Evolutionary conservation across 2,329 filamentous ascomycete genomes (phyloP), one percentile per base, ranked within the genome.

Genomic region (Pseudogymnoascus sp.): DNA sequence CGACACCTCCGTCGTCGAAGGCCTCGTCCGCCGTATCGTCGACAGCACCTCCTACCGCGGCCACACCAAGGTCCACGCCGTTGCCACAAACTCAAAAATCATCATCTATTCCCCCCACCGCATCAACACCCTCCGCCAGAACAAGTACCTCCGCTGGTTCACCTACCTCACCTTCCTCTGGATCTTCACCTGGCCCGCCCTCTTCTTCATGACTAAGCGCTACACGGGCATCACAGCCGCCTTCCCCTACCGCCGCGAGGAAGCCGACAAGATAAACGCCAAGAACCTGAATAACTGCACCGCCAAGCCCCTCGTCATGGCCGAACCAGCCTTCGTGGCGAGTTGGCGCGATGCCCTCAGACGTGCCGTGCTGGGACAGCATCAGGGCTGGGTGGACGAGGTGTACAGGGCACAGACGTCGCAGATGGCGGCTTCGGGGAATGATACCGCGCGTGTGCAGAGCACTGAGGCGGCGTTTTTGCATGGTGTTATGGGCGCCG

Each of bases 131-230:
- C 89, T 87, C 83, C 84, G 90, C 0, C 77, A 86, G 54, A 86
- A 80, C 0, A 73, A 72, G 6, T 90, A 86, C 85, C 78, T 91
- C 51, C 77, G 81, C 45, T 83, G 84, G 79, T 51, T 90, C 8
- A 90, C 87, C 76, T 85, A 84, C 71, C 73, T 90, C 5, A 85
- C 85, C 0, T 84, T 91, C 65, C 74, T 89, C 11, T 89, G 89
- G 81, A 71, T 92, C 64, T 79, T 92, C 68, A 78, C 83, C 2
- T 92, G 89, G 89, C 89, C 89, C 0, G 82, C 83, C 64, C 79
- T 92, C 11, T 87, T 84, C 75, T 81, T 90, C 72, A 76, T 81
- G 16, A 92, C 89, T 1, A 85, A 83, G 71, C 80, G 83, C 60
- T 92, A 87, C 76, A 82, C 87, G 67, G 85, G 90, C 2, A 81